Evolutionary conservation across 441 rosid genomes (phyloP).

Genomic region (Eruca vesicaria): DNA sequence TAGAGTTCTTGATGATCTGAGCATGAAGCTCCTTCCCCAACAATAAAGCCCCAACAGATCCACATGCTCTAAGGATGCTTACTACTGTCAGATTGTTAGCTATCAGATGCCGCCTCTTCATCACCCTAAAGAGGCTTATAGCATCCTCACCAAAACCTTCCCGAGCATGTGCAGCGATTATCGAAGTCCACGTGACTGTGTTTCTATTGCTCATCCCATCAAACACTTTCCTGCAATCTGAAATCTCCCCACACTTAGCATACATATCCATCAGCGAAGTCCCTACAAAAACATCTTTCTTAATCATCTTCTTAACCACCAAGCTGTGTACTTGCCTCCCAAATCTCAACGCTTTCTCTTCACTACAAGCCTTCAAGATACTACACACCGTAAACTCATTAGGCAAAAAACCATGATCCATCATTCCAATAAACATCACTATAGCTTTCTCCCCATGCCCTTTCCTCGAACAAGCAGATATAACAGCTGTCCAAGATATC

Average conservation of each 20-base stretch:
- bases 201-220: conserved; percentile 64
- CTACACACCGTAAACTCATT: conserved; percentile 73
- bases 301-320: conserved; percentile 55
- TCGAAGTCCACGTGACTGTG: conserved; percentile 80
- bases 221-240: conserved; percentile 63
- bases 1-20: conserved; percentile 54
- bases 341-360: conserved; percentile 47
- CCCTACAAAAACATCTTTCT: conserved; percentile 63
- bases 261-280: conserved; percentile 83
- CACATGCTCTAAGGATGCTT: conserved; percentile 81
- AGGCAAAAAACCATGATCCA: conserved; percentile 56
- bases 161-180: conserved; percentile 79
- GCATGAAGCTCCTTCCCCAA: conserved; percentile 82
- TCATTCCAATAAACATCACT: conserved; percentile 55
- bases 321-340: conserved; percentile 77
- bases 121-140: conserved; percentile 58
- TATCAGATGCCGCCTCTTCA: conserved; percentile 62
- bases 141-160: conserved; percentile 75
- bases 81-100: conserved; percentile 69
- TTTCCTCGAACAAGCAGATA: conserved; percentile 74
- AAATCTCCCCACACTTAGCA: conserved; percentile 76
- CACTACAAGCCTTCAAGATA: conserved; percentile 70
- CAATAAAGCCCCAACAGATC: conserved; percentile 50
- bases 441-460: conserved; percentile 56
- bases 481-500: conserved; percentile 78